These are phyloP conservation scores for Coniella vitis DNA, from an alignment of 2,329 filamentous ascomycete genomes.

Conservation along the genomic window DNA sequence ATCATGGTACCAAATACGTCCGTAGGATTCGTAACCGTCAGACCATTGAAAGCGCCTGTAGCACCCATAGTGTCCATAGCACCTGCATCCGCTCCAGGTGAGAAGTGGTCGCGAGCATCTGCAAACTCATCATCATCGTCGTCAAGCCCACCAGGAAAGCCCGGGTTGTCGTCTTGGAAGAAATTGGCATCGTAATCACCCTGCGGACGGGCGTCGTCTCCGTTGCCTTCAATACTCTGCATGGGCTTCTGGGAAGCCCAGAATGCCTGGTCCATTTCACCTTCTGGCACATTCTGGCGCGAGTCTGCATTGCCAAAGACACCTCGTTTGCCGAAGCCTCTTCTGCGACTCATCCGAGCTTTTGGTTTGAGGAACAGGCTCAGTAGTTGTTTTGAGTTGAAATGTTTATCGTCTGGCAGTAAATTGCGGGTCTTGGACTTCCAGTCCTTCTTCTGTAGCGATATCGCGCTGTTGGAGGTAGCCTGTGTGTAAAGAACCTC, in stretches of 20 bases:
- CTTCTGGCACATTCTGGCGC: constrained; percentile 51
- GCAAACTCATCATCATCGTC: constrained; percentile 69
- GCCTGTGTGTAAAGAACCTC: constrained; percentile 78
- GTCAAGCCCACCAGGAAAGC: constrained; percentile 60
- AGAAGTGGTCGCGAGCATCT: constrained; percentile 74
- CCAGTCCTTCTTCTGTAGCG: constrained; percentile 88
- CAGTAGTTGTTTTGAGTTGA: constrained; percentile 86
- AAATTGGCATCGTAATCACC: constrained; percentile 96
- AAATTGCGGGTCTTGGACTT: constrained; percentile 89
- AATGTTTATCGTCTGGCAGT: constrained; percentile 95
- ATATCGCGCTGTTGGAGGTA: constrained; percentile 72
- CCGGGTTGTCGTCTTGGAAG: constrained; percentile 82
- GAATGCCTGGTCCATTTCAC: constrained; percentile 90
- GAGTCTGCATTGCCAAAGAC: constrained; percentile 34
- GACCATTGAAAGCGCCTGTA: constrained; percentile 36
- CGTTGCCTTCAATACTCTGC: constrained; percentile 25
- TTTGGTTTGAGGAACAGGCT: constrained; percentile 93
- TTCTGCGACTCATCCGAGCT: constrained; percentile 68
- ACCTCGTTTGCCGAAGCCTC: constrained; percentile 42
- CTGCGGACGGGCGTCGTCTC: constrained; percentile 51
- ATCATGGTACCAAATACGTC: constrained; percentile 59
- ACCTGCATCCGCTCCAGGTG: constrained; percentile 48
- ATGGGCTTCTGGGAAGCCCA: constrained; percentile 70
- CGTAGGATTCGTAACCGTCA: constrained; percentile 37
- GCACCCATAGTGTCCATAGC: constrained; percentile 41